Percentiles rank a stretch among this genome's conserved stretches.
Conservation (phyloP, 495 filamentous ascomycete species). For the Penicillium ucsense region DNA sequence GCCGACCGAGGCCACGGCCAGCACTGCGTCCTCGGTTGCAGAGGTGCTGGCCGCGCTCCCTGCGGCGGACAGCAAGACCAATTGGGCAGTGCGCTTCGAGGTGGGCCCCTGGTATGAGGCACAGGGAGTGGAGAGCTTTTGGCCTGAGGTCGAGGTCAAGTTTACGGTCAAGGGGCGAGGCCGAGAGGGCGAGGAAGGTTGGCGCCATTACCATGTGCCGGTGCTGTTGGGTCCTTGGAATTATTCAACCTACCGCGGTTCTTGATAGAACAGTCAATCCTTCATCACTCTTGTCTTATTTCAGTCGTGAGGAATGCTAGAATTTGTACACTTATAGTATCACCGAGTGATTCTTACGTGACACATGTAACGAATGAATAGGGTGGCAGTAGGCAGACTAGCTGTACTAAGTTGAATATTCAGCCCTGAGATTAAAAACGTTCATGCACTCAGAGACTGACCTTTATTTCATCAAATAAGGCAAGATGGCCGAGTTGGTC, state of each 20-base stretch:
- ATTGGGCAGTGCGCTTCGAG: slow-evolving; percentile 71
- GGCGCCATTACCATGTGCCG: slow-evolving; percentile 86
- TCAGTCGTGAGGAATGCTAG: too few species aligned
- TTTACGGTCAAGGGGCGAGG: slow-evolving; percentile 60
- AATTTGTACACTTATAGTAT: too few species aligned
- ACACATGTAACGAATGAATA: too few species aligned
- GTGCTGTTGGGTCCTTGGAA: slow-evolving; percentile 81
- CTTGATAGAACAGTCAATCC: slow-evolving; percentile 12
- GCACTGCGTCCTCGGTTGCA: slow-evolving; percentile 38
- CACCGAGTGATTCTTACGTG: too few species aligned
- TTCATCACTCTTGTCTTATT: too few species aligned
- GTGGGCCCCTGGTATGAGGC: slow-evolving; percentile 67
- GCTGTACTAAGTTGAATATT: not conserved
- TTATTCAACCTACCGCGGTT: slow-evolving; percentile 88
- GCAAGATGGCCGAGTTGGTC: slow-evolving; percentile 33
- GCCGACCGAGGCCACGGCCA: slow-evolving; percentile 26
- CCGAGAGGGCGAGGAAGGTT: slow-evolving; percentile 47
- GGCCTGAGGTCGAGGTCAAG: slow-evolving; percentile 78
- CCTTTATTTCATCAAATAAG: slow-evolving; percentile 3
- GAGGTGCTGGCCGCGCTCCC: slow-evolving; percentile 35
- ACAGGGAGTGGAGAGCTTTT: slow-evolving; percentile 67
- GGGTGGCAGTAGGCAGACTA: too few species aligned
- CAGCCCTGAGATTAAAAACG: not conserved
- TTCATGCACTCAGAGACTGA: not conserved
- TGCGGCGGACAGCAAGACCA: slow-evolving; percentile 32